Evolutionary conservation across 2,329 filamentous ascomycete species (phyloP).

Genomic region (Corinectria fuckeliana): DNA sequence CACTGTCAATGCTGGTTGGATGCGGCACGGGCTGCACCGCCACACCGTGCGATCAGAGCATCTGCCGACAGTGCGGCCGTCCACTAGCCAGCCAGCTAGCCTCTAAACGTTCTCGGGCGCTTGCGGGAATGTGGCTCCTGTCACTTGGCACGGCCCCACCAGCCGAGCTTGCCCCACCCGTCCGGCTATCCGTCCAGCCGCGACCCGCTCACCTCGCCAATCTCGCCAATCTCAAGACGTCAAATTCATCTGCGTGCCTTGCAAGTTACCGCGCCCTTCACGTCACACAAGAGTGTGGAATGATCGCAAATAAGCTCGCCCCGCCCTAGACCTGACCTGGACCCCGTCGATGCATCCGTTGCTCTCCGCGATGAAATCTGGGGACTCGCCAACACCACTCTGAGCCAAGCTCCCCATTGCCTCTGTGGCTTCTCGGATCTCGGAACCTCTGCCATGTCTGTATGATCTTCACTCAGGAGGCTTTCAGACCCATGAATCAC

Average conservation of each 20-base stretch:
- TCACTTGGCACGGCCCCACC: neutral
- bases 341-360: neutral
- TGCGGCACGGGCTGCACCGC: neutral
- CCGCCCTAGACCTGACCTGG: neutral
- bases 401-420: neutral
- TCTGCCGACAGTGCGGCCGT: neutral
- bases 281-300: slow-evolving; percentile 2
- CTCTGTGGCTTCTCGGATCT: neutral
- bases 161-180: neutral
- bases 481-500: neutral
- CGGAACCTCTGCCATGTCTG: neutral
- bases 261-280: neutral
- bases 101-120: neutral
- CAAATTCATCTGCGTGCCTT: no score
- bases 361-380: neutral
- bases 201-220: neutral
- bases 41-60: neutral
- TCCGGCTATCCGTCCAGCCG: neutral
- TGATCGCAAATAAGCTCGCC: slow-evolving; percentile 7
- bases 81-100: no score
- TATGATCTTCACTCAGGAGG: neutral
- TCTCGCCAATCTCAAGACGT: slow-evolving; percentile 8
- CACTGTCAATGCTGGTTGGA: neutral
- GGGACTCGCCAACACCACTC: neutral
- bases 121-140: neutral